Conservation (phyloP, 1,284 basidiomycete genomes). For the Agroathelia rolfsii region DNA sequence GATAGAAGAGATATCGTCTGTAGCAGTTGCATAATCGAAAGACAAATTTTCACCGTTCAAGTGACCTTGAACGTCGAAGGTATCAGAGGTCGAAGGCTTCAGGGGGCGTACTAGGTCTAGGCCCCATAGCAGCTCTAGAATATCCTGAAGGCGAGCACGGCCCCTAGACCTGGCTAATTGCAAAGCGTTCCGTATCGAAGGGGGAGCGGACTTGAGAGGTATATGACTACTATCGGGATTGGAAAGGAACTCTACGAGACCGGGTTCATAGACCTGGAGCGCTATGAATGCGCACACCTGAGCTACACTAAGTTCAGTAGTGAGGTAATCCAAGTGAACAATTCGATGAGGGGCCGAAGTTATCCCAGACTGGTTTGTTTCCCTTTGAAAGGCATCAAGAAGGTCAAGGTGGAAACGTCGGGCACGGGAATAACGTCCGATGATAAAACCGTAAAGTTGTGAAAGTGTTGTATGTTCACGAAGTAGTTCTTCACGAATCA, state of each 20-base stretch:
- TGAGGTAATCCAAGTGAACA: constrained; percentile 45
- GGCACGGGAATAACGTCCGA: constrained; percentile 52
- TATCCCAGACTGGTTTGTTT: constrained; percentile 28
- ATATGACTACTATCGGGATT: constrained; percentile 36
- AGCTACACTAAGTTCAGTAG: constrained; percentile 47
- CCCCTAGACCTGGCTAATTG: constrained; percentile 47
- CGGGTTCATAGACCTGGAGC: constrained; percentile 38
- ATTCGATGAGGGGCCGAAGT: constrained; percentile 45
- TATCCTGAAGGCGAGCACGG: constrained; percentile 47
- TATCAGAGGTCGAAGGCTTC: constrained; percentile 27
- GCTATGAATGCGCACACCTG: constrained; percentile 55
- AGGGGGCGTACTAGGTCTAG: constrained; percentile 50
- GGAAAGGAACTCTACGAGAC: constrained; percentile 36
- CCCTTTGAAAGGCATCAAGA: constrained; percentile 36
- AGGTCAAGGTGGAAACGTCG: constrained; percentile 52
- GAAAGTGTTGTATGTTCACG: constrained; percentile 54
- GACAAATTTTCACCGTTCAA: too few relatives aligned
- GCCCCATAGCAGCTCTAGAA: constrained; percentile 43
- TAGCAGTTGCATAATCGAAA: constrained; percentile 32
- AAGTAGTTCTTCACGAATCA: constrained; percentile 49
- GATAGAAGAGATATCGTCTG: constrained; percentile 35
- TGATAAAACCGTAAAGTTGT: constrained; percentile 60
- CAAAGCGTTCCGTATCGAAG: constrained; percentile 35
- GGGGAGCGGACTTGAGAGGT: constrained; percentile 40
- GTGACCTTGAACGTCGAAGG: constrained; percentile 37